Evolutionary conservation across 805 yeast species (phyloP), one percentile per base, ranked within the genome.

Genomic region (Spathaspora boniae): DNA sequence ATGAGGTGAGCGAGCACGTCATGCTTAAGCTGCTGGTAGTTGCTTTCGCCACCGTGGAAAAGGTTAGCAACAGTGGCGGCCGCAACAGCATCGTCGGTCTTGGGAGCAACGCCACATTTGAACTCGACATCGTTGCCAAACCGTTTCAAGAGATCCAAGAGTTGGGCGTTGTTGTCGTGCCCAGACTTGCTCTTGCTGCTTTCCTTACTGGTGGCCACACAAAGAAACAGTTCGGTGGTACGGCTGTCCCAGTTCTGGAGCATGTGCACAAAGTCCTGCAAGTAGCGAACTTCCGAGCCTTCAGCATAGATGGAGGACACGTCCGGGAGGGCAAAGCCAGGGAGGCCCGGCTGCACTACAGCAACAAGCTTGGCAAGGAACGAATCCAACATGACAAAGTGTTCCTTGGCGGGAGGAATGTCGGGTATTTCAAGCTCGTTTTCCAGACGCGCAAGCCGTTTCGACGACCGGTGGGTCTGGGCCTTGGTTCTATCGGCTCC

Each of bases 81-180:
- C n/a, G n/a, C n/a, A n/a, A n/a, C n/a, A n/a, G n/a, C n/a, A 4
- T 31, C 17, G 29, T 24, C 26, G 14, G 29, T 11, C 7, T 12
- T 4, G 5, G 12, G 12, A n/a, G n/a, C n/a, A 4, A 27, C 17
- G 29, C 25, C 26, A 16, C 30, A 9, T 7, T 12, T 4, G 5
- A n/a, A 12, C 6, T 34, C 22, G 7, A 28, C 24, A 16, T 26
- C 27, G 16, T 44, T 50, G 3, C 62, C 63, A 34, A 60, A 62
- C 3, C 47, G 47, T 14, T 57, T 53, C n/a, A 66, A 50, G 1
- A 65, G 66, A 24, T 64, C 70, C 3, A 65, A 37, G 12, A 65
- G 51, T 28, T 56, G 54, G 9, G 51, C 37, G 26, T 57, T 56
- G 30, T 65, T 68, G 22, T 55, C 59, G 11, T 59, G 55, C 9